Evolutionary conservation across 208 protist species (phyloP), one percentile per base, ranked within the genome.

Genomic region (Trypanosomatidae sp.): DNA sequence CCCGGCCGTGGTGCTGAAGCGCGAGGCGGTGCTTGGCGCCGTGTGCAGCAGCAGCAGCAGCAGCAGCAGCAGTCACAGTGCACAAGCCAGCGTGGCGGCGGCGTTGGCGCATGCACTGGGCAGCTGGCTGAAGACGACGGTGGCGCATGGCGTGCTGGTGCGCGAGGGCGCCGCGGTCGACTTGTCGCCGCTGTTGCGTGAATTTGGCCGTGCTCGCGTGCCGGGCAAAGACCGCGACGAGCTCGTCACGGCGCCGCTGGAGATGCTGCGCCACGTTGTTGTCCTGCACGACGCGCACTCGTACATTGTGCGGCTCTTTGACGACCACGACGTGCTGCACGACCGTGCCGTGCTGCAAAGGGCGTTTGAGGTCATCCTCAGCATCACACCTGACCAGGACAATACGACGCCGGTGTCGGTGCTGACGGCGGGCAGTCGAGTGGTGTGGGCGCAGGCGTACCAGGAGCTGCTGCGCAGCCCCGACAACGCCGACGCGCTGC

Each of bases 231-330:
- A 71, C 18, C 24, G n/a, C 6, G 82, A 91, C 33, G 35, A 48
- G 48, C 46, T 83, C 8, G 56, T 59, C 45, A 80, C 63, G 20
- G 82, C 74, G 2, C 71, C 82, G 25, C 42, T 81, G 19, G 60
- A 72, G 44, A 51, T 79, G 39, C 64, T 91, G 28, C 57, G 65
- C 10, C 82, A 91, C 62, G 50, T 91, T 25, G 55, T 91, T 24
- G 78, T 92, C 23, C 60, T 92, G 22, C 83, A 88, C 48, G 78
- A 92, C 39, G 83, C 77, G 6, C 72, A 88, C 44, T 65, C 62
- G 0, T 84, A 88, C 59, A 19, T 71, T 35, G 61, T 92, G 26
- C 58, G 71, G 19, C 53, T 91, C 5, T 81, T 91, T 33, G 74
- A 77, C 43, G 75, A 86, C 1, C 45, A 71, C 13, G 50, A 70